Evolutionary conservation across 2,329 filamentous ascomycete species (phyloP), one percentile per base, ranked within the genome.

Genomic region (Paraphoma chrysanthemicola): DNA sequence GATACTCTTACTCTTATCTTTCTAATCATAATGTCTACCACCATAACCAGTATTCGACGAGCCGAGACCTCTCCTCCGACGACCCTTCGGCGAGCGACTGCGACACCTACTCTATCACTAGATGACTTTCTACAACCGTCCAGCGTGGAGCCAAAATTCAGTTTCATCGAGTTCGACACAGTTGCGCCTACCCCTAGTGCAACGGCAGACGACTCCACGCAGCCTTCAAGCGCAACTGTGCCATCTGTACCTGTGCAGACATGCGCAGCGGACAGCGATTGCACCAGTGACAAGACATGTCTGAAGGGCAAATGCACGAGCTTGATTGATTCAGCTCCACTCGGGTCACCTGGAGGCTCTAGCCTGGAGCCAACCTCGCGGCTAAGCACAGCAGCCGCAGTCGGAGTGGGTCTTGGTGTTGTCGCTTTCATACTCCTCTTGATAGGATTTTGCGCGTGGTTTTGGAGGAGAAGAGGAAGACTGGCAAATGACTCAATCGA

Each of bases 1-100:
- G 41, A 29, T 30, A 38, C 43, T n/a, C 17, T 17, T 17, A 42
- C n/a, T 42, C 31, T 17, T 16, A n/a, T n/a, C 51, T 50, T 17
- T 53, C 53, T 67, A 70, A 68, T 69, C 41, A 66, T 70, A 70
- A 70, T 70, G 67, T 68, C 67, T 68, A 66, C 63, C 64, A 54
- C 59, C 50, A 33, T 60, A 45, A 42, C 53, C 51, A 50, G 50
- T 17, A 50, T 48, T 44, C 53, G 42, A 56, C 51, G 49, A 52
- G 45, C 17, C 43, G 18, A 52, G 44, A 53, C 44, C 17, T 55
- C 45, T 38, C 45, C 54, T 30, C 23, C 36, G 4, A 31, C 50
- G 18, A 53, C 33, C n/a, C 36, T 44, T 16, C 23, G 23, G 33
- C 43, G 50, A n/a, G 39, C 28, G 23, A 17, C 36, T 41, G 31